Evolutionary conservation across 768 basidiomycete genomes (phyloP).

Genomic region (Kwoniella pini): DNA sequence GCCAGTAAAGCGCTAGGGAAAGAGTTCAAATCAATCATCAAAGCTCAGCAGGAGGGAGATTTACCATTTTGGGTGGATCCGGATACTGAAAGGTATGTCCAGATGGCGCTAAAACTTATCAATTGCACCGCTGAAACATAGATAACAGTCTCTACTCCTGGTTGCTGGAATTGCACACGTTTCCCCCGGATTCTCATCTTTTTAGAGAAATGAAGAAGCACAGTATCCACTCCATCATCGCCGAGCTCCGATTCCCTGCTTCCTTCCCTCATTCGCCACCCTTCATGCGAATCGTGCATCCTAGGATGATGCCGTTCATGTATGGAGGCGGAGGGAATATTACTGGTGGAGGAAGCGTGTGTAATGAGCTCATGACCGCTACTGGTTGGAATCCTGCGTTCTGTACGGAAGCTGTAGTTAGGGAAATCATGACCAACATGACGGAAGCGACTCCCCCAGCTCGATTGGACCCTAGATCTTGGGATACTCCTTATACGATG

Average conservation of each 20-base stretch:
- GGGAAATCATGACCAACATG: constrained; percentile 45
- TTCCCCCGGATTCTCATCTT: constrained; percentile 24
- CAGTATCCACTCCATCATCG: constrained; percentile 66
- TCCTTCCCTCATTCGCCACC: constrained; percentile 70
- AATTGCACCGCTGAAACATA: no score
- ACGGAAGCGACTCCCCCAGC: constrained; percentile 38
- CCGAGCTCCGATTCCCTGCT: constrained; percentile 71
- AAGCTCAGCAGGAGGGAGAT: constrained; percentile 62
- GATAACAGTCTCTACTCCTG: constrained; percentile 38
- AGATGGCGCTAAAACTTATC: no score
- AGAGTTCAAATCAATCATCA: constrained; percentile 66
- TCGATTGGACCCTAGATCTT: constrained; percentile 20
- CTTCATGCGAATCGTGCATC: constrained; percentile 73
- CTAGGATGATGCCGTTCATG: constrained; percentile 70
- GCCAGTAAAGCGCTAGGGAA: constrained; percentile 65
- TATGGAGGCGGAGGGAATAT: constrained; percentile 53
- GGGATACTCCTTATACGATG: constrained; percentile 58
- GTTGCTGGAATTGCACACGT: constrained; percentile 56
- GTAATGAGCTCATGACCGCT: constrained; percentile 40
- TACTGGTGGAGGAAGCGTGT: constrained; percentile 37
- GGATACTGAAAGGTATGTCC: constrained; percentile 58
- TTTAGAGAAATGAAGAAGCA: constrained; percentile 60
- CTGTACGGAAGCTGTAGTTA: constrained; percentile 35
- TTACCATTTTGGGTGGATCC: constrained; percentile 73
- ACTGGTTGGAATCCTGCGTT: constrained; percentile 44